Evolutionary conservation across 2,329 filamentous ascomycete genomes (phyloP).

Genomic region (Didymella glomerata): DNA sequence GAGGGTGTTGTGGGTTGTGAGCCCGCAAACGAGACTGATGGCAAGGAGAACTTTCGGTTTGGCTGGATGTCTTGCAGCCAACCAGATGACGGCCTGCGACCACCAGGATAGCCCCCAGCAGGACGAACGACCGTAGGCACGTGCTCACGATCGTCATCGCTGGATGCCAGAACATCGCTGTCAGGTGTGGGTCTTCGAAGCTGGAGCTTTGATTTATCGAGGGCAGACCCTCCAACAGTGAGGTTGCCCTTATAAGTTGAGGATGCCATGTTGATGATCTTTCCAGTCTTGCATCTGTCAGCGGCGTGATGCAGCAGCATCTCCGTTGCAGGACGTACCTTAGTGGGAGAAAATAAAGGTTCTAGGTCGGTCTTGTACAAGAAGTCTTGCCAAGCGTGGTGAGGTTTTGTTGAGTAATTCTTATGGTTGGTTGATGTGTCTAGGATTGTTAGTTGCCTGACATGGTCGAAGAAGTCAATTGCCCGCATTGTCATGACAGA

Average conservation of each 20-base stretch:
- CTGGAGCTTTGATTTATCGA: constrained; percentile 73
- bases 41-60: constrained; percentile 77
- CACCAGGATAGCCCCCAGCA: constrained; percentile 34
- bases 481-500: background rate
- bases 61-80: constrained; percentile 85
- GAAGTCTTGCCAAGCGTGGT: background rate
- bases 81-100: constrained; percentile 50
- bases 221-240: constrained; percentile 39
- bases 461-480: background rate
- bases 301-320: background rate
- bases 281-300: constrained; percentile 3
- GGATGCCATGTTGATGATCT: constrained; percentile 35
- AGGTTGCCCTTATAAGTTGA: constrained; percentile 42
- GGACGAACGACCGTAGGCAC: constrained; percentile 36
- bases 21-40: constrained; percentile 71
- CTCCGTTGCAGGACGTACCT: constrained; percentile 1
- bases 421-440: constrained; percentile 1
- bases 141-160: constrained; percentile 85
- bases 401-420: background rate
- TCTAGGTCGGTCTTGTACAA: background rate
- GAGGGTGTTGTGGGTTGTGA: constrained; percentile 85
- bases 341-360: background rate
- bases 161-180: constrained; percentile 91
- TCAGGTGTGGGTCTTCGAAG: constrained; percentile 88
- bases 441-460: background rate